Evolutionary conservation across 257 asterid species (phyloP).

Genomic region (Osmanthus fragrans): DNA sequence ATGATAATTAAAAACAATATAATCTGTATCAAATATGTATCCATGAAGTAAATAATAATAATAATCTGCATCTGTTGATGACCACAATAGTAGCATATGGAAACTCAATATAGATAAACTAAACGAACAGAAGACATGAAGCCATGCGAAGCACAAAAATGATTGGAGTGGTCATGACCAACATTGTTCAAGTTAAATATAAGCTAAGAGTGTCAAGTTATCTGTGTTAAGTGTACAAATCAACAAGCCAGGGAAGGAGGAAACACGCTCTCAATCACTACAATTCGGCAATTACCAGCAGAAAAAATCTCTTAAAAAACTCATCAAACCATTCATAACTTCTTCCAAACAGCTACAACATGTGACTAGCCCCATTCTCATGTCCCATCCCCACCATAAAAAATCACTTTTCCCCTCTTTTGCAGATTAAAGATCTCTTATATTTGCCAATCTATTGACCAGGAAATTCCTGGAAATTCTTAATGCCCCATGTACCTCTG

Average conservation of each 20-base stretch:
- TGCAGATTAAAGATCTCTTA: neutral
- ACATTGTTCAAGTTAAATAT: neutral
- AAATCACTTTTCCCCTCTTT: neutral
- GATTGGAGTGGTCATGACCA: neutral
- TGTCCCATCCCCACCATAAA: neutral
- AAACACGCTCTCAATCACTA: no score
- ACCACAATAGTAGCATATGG: neutral
- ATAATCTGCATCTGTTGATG: neutral
- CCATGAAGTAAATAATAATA: neutral
- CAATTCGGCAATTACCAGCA: neutral
- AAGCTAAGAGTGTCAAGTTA: constrained; percentile 2
- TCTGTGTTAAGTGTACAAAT: neutral
- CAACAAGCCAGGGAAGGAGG: neutral
- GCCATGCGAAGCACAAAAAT: neutral
- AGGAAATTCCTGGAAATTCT: neutral
- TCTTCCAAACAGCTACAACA: neutral
- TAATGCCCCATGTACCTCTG: neutral
- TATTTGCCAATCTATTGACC: neutral
- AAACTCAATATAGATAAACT: neutral
- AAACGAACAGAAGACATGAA: neutral
- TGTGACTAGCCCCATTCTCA: neutral
- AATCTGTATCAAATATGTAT: neutral
- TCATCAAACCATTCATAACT: neutral
- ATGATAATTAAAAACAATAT: neutral
- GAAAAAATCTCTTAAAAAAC: neutral